Percentiles rank a stretch among this genome's conserved stretches.
phyloP scores from a whole-genome alignment of 177 flowering plant genomes.

The Telopea speciosissima region DNA sequence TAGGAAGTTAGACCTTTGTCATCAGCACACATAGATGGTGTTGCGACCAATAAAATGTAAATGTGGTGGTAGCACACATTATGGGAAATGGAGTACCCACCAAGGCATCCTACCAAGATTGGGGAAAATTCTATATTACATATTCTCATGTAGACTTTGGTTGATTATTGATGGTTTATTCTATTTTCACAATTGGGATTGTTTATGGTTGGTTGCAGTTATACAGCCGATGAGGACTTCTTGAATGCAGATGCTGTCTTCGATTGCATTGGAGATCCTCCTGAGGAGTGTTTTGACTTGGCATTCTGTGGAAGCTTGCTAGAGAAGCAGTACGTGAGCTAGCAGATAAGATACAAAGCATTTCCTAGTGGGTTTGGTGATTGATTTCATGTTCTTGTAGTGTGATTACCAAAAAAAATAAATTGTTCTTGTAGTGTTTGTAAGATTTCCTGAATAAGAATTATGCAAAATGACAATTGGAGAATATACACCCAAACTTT shows the following conservation, averaged over 20 bases:
- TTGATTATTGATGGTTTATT: not conserved
- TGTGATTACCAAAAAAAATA: no score
- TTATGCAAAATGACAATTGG: not conserved
- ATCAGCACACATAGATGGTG: not conserved
- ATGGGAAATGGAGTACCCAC: not conserved
- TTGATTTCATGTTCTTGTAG: not conserved
- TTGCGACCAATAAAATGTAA: not conserved
- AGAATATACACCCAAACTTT: not conserved
- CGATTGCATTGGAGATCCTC: slow-evolving; percentile 93
- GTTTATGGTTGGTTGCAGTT: slow-evolving; percentile 37
- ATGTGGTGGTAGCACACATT: not conserved
- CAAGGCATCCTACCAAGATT: slow-evolving; percentile 1
- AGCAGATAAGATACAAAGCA: slow-evolving; percentile 5
- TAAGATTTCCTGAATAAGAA: not conserved
- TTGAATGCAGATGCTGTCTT: slow-evolving; percentile 87
- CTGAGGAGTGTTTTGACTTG: slow-evolving; percentile 85
- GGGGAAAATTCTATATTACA: not conserved
- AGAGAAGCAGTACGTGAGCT: slow-evolving; percentile 73
- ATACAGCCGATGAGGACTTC: slow-evolving; percentile 91
- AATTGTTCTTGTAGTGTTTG: not conserved
- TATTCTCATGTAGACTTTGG: not conserved
- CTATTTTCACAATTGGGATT: not conserved
- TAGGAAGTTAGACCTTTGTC: not conserved
- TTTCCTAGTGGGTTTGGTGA: not conserved
- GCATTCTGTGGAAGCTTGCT: slow-evolving; percentile 81